A percentile compares a stretch with the other conserved stretches of the same genome.
Conservation (phyloP, 495 filamentous ascomycete genomes). For the Tuber brumale region DNA sequence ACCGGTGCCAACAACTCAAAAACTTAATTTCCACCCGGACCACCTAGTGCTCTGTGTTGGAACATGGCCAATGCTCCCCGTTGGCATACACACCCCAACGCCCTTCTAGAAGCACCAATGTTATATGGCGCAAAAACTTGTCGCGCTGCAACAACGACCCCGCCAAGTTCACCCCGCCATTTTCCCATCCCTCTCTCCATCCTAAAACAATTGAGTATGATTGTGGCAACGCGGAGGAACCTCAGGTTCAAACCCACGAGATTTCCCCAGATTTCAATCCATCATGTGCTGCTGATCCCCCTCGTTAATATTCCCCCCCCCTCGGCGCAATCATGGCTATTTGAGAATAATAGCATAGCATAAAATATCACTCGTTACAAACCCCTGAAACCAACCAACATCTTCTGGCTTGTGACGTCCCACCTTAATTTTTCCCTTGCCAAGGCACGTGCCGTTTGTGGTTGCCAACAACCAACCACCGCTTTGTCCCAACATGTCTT, state of each 20-base stretch:
- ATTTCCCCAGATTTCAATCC: neutral
- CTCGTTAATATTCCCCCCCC: neutral
- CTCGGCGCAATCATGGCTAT: neutral
- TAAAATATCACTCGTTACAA: neutral
- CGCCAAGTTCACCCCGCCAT: neutral
- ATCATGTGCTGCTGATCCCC: neutral
- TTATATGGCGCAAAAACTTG: neutral
- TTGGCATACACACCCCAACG: neutral
- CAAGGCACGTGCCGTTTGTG: neutral
- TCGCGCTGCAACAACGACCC: neutral
- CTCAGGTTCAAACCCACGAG: neutral
- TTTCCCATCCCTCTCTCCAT: neutral
- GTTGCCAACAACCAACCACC: slow-evolving; percentile 2
- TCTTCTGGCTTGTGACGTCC: neutral
- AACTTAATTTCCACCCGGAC: neutral
- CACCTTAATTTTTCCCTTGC: neutral
- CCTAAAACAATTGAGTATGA: neutral
- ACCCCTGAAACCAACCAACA: neutral
- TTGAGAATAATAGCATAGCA: neutral
- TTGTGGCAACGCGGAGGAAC: neutral
- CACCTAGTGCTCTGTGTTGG: neutral
- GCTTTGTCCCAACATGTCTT: neutral
- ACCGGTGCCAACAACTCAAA: neutral
- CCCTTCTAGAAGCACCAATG: slow-evolving; percentile 1
- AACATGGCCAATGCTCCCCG: neutral